These are phyloP conservation scores for Tetracladium marchalianum DNA, from an alignment of 495 filamentous ascomycete genomes.

Conservation along the genomic window DNA sequence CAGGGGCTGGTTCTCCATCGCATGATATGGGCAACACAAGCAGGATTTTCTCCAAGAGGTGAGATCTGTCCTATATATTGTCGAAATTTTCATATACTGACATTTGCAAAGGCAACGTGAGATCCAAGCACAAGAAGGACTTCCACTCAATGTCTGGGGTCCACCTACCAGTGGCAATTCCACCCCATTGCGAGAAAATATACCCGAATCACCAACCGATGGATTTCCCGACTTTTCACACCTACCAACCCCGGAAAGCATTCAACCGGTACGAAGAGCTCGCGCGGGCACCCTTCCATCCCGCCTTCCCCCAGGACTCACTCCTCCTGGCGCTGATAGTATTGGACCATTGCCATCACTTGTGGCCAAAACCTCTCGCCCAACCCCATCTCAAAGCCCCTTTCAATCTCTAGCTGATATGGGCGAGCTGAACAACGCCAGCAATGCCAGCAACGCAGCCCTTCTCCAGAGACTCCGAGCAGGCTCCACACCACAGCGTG, in stretches of 20 bases:
- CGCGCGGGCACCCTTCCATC: constrained; percentile 96
- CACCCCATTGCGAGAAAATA: constrained; percentile 91
- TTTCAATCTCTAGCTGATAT: constrained; percentile 73
- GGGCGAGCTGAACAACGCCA: constrained; percentile 26
- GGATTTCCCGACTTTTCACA: constrained; percentile 86
- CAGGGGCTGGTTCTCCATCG: constrained; percentile 93
- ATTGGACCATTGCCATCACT: constrained; percentile 52
- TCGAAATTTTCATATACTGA: constrained; percentile 7
- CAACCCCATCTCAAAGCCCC: constrained; percentile 84
- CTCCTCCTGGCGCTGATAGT: constrained; percentile 38
- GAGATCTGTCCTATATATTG: constrained; percentile 22
- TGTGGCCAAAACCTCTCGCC: constrained; percentile 72
- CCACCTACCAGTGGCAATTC: constrained; percentile 93
- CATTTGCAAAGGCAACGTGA: constrained; percentile 63
- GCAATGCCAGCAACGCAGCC: constrained; percentile 50
- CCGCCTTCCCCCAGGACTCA: constrained; percentile 68
- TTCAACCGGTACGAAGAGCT: constrained; percentile 51
- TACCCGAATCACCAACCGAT: constrained; percentile 94
- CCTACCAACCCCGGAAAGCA: constrained; percentile 45
- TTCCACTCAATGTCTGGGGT: constrained; percentile 82
- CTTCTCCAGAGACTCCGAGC: constrained; percentile 81
- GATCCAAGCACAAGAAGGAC: constrained; percentile 87
- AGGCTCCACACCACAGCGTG: constrained; percentile 89
- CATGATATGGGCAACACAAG: constrained; percentile 70
- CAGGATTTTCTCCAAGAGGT: constrained; percentile 87